Evolutionary conservation across 208 protist species (phyloP), one percentile per base, ranked within the genome.

Genomic region (Trypanosomatidae sp.): DNA sequence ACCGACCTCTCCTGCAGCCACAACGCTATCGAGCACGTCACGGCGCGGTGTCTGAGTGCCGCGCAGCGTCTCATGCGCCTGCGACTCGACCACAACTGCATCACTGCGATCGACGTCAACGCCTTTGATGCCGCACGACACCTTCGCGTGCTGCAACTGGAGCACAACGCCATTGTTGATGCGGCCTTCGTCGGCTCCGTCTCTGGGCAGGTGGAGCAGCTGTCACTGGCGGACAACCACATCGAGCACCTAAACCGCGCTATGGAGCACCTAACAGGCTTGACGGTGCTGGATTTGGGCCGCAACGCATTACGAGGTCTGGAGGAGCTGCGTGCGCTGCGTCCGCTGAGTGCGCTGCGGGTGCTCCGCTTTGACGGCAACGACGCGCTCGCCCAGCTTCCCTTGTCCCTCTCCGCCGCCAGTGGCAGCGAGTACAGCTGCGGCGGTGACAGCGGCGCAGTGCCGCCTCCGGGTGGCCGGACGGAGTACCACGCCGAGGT

Each of bases 121-220:
- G 79, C 87, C 55, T 94, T 96, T 69, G 43, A 74, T 0, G 76
- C 58, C 5, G 80, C 82, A 19, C 68, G 33, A 33, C 76, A 82
- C 25, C 65, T 96, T 0, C 86, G 92, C 5, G 9, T 62, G 17
- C 47, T 96, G 1, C 74, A 94, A 46, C 71, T 96, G 44, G 80
- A 74, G 17, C 69, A 88, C 52, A 96, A 96, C 71, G 41, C 62
- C 0, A 47, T 96, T 7, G 60, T 41, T 1, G 73, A 83, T 39
- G 70, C 79, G 0, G 62, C 77, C 17, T 94, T 94, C 69, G 67
- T 88, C 10, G 30, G 75, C 25, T 86, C 87, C 53, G 56, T 96
- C 1, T 47, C 79, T 0, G 53, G 58, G 17, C 87, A 87, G 71
- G 69, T 93, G 19, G 88, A 91, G 36, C 80, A 59, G 0, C 60